Conservation (phyloP, 371 early-diverging fungal genomes). For the Mucor irregularis region DNA sequence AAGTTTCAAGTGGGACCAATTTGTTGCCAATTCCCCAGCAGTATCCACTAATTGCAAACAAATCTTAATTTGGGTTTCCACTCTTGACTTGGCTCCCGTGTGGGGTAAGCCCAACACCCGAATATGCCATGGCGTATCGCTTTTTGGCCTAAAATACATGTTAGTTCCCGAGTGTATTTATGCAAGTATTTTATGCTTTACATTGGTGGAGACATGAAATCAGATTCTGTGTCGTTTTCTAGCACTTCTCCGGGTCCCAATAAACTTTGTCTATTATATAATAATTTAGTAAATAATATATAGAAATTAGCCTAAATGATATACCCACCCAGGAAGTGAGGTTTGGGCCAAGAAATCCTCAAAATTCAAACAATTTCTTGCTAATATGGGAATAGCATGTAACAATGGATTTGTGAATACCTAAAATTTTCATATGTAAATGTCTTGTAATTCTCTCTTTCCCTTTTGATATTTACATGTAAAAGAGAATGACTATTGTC, state of each 20-base stretch:
- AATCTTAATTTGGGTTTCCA: conserved; percentile 84
- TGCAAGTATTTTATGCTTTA: conserved; percentile 14
- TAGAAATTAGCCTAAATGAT: no score
- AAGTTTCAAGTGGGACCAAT: conserved; percentile 70
- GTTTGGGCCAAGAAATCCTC: conserved; percentile 52
- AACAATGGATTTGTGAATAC: conserved; percentile 50
- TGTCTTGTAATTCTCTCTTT: no score
- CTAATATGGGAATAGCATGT: conserved; percentile 54
- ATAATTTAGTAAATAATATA: not conserved
- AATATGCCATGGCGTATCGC: conserved; percentile 47
- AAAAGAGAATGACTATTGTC: conserved; percentile 27
- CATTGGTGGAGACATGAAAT: conserved; percentile 35
- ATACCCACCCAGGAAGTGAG: conserved; percentile 39
- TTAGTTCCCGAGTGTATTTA: not conserved
- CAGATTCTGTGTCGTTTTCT: conserved; percentile 19
- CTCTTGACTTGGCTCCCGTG: conserved; percentile 76
- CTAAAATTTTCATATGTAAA: conserved; percentile 13
- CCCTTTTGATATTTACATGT: conserved; percentile 29
- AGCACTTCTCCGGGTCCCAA: conserved; percentile 31
- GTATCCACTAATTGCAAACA: conserved; percentile 68
- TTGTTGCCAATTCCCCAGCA: conserved; percentile 61
- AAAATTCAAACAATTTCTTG: conserved; percentile 49
- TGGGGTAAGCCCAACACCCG: conserved; percentile 69
- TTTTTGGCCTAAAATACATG: conserved; percentile 15
- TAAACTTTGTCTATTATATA: conserved; percentile 31